These are phyloP conservation scores for Prunus yedoensis DNA, from an alignment of 331 rosid species.

Conservation along the genomic window DNA sequence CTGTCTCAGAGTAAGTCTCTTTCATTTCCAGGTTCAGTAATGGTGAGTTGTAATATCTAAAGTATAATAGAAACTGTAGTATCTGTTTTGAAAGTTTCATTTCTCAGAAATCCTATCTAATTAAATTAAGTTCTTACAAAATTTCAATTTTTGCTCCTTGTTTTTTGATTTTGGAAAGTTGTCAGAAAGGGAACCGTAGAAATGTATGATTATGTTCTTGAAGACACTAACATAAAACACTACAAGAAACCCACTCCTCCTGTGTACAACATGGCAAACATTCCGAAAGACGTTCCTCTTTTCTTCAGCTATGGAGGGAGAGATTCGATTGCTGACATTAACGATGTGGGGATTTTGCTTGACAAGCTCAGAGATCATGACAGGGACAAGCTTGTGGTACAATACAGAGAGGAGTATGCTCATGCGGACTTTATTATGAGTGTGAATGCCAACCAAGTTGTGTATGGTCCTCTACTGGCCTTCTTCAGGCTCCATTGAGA, in stretches of 20 bases:
- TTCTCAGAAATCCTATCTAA: background rate
- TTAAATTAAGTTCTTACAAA: background rate
- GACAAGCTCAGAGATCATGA: constrained; percentile 55
- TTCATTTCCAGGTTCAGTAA: background rate
- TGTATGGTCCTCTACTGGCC: constrained; percentile 68
- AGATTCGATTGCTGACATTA: constrained; percentile 62
- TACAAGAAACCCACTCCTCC: constrained; percentile 80
- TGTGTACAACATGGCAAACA: constrained; percentile 57
- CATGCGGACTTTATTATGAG: constrained; percentile 89
- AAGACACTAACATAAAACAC: constrained; percentile 42
- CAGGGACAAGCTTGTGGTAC: constrained; percentile 64
- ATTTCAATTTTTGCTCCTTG: background rate
- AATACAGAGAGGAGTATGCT: constrained; percentile 69
- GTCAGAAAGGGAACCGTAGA: constrained; percentile 61
- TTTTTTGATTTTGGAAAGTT: constrained; percentile 46
- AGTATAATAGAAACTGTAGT: background rate
- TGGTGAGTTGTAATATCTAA: background rate
- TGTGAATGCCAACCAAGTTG: constrained; percentile 58
- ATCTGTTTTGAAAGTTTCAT: background rate
- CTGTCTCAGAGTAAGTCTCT: constrained; percentile 74
- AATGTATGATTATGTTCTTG: constrained; percentile 60
- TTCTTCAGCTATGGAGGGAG: constrained; percentile 74
- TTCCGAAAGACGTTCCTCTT: constrained; percentile 71
- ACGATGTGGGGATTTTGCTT: constrained; percentile 60
- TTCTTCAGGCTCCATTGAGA: constrained; percentile 67